Conservation (phyloP, 257 asterid genomes). For the Jasminum sambac region DNA sequence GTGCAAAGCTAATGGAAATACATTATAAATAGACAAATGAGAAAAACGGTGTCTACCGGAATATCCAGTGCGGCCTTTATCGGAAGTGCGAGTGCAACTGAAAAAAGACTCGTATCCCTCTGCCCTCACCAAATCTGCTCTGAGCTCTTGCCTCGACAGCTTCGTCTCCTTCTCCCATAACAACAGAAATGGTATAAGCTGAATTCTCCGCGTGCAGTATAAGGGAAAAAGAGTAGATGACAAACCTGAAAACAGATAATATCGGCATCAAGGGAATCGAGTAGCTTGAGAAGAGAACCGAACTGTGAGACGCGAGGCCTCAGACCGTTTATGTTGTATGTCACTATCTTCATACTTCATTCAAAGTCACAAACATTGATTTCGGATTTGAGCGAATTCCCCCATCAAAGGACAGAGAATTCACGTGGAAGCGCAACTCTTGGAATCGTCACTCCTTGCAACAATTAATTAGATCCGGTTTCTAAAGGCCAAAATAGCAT, state of each 20-base stretch:
- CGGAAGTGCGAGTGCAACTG: constrained; percentile 80
- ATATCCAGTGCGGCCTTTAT: constrained; percentile 86
- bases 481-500: too few species aligned
- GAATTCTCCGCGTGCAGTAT: neutral
- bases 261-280: constrained; percentile 82
- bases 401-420: neutral
- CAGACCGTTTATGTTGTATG: constrained; percentile 91
- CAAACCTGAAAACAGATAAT: constrained; percentile 78
- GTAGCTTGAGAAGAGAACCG: constrained; percentile 78
- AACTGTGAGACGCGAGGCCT: constrained; percentile 82
- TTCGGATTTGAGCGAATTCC: neutral
- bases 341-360: constrained; percentile 74
- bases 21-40: neutral
- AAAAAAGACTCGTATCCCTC: constrained; percentile 95
- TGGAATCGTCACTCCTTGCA: too few species aligned
- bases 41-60: constrained; percentile 47
- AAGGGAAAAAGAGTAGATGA: neutral
- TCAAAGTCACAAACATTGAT: neutral
- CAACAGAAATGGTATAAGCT: neutral
- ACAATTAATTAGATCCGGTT: too few species aligned
- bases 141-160: constrained; percentile 68
- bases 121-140: constrained; percentile 80
- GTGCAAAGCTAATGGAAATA: neutral
- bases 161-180: constrained; percentile 66
- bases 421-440: neutral